Conservation (phyloP, 2,329 filamentous ascomycete genomes). For the Diplodia seriata region DNA sequence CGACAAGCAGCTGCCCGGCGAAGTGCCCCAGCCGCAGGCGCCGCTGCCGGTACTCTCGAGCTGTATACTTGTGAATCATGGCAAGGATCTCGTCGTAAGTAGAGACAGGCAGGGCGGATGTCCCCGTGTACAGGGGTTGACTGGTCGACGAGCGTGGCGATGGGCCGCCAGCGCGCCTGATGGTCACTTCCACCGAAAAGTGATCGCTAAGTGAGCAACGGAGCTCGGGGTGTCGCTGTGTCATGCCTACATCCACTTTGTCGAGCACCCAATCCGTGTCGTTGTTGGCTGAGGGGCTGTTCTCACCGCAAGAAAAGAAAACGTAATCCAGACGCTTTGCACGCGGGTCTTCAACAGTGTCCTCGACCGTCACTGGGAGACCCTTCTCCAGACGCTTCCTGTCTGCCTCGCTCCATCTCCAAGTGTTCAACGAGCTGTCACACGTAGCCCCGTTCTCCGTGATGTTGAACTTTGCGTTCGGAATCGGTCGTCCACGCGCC, state of each 20-base stretch:
- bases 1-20: constrained; percentile 67
- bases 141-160: not conserved
- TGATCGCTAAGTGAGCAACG: constrained; percentile 92
- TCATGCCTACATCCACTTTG: constrained; percentile 77
- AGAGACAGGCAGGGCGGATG: constrained; percentile 49
- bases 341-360: constrained; percentile 69
- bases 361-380: constrained; percentile 68
- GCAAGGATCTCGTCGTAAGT: constrained; percentile 76
- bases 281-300: constrained; percentile 40
- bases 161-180: constrained; percentile 50
- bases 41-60: constrained; percentile 75
- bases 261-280: constrained; percentile 71
- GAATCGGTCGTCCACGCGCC: constrained; percentile 69
- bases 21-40: constrained; percentile 78
- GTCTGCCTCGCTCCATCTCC: constrained; percentile 81
- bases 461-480: constrained; percentile 80
- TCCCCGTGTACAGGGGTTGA: constrained; percentile 12
- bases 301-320: constrained; percentile 65
- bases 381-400: constrained; percentile 72
- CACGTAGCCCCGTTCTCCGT: constrained; percentile 84
- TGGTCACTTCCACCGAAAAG: constrained; percentile 85
- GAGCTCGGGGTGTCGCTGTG: constrained; percentile 78
- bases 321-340: constrained; percentile 96
- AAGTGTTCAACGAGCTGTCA: constrained; percentile 86
- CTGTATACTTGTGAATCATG: constrained; percentile 71